Evolutionary conservation across 345 rosid genomes (phyloP).

Genomic region (Isatis tinctoria): DNA sequence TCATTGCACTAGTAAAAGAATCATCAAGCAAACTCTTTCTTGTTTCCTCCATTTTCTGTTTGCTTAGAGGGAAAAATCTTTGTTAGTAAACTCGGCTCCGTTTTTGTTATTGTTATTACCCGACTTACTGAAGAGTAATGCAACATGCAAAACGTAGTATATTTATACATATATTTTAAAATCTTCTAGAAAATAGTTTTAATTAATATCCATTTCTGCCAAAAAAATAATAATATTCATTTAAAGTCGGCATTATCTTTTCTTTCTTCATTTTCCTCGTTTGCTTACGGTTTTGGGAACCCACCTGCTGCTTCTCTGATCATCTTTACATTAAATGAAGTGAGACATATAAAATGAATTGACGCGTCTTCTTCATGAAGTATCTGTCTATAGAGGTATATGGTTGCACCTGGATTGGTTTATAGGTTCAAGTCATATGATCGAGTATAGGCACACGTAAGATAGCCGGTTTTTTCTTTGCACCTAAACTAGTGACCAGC

Average conservation of each 20-base stretch:
- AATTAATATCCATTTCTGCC: background rate
- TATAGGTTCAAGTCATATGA: background rate
- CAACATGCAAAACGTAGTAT: slow-evolving; percentile 18
- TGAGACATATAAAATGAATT: background rate
- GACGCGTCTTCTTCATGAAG: background rate
- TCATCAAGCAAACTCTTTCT: slow-evolving; percentile 25
- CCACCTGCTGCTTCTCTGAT: slow-evolving; percentile 10
- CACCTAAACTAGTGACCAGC: background rate
- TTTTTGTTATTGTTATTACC: background rate
- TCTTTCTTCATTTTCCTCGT: background rate
- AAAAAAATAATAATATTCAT: background rate
- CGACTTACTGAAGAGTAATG: slow-evolving; percentile 5
- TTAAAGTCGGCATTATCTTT: background rate
- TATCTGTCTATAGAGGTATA: background rate
- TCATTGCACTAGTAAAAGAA: slow-evolving; percentile 31
- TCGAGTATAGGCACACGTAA: background rate
- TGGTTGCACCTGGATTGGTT: background rate
- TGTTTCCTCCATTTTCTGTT: slow-evolving; percentile 22
- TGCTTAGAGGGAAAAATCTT: background rate
- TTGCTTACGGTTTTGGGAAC: slow-evolving; percentile 27
- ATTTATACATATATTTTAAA: slow-evolving; percentile 6
- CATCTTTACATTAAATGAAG: slow-evolving; percentile 25
- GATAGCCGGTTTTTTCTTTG: background rate
- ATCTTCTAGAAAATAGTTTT: slow-evolving; percentile 1
- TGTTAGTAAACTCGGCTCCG: background rate